A percentile compares a stretch with the other conserved stretches of the same genome.
phyloP scores from a whole-genome alignment of 148 eudicot genomes.

The Selenicereus undatus region DNA sequence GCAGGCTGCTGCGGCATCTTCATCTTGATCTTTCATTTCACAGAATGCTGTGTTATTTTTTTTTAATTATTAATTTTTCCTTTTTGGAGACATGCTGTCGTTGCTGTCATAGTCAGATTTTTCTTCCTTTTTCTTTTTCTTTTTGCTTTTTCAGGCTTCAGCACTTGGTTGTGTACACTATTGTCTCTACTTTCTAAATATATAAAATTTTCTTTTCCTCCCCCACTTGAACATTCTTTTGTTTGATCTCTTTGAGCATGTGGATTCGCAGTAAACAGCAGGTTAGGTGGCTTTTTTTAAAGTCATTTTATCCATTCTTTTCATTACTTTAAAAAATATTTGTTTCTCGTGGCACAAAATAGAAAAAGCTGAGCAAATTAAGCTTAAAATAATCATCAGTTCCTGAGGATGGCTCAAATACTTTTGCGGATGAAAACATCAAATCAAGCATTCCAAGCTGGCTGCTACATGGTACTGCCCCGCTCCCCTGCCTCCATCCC shows the following conservation, averaged over 20 bases:
- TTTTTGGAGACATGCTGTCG: neutral
- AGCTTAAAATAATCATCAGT: no score
- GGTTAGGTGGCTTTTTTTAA: neutral
- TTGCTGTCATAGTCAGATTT: constrained; percentile 1
- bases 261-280: neutral
- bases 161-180: neutral
- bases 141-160: constrained; percentile 7
- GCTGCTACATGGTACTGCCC: no score
- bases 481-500: no score
- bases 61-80: neutral
- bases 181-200: neutral
- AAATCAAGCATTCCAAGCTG: no score
- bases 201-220: neutral
- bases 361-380: no score
- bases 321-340: neutral
- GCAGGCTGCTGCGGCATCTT: neutral
- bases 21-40: constrained; percentile 14
- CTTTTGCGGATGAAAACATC: no score
- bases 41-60: neutral
- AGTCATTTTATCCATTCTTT: neutral
- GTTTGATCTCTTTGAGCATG: neutral
- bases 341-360: neutral
- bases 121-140: neutral
- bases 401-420: no score
- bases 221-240: constrained; percentile 2